These are phyloP conservation scores for Termitomyces sp. DNA, from an alignment of 768 basidiomycete genomes.

Conservation along the genomic window DNA sequence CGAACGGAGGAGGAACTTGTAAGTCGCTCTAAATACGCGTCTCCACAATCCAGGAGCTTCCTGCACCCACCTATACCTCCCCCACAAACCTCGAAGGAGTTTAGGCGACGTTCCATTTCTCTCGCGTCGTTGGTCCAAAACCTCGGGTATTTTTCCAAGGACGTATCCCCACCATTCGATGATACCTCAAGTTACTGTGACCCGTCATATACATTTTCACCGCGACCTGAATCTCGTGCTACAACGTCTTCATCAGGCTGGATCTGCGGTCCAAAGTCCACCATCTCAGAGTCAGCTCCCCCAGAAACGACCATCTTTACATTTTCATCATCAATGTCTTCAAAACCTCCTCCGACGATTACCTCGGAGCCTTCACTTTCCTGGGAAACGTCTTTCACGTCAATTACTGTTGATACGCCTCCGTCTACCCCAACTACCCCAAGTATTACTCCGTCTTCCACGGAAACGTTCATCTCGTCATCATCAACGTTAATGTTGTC, in stretches of 20 bases:
- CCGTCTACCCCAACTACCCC: background rate
- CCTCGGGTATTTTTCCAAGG: background rate
- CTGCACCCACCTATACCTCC: background rate
- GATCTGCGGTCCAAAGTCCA: background rate
- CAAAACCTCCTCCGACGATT: background rate
- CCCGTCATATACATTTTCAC: background rate
- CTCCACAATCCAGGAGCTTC: background rate
- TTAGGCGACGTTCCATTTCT: background rate
- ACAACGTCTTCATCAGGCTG: background rate
- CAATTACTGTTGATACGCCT: background rate
- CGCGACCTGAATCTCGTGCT: background rate
- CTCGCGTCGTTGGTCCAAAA: background rate
- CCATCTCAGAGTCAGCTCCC: background rate
- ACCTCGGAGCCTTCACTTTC: background rate
- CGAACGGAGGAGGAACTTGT: background rate
- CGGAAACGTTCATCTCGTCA: background rate
- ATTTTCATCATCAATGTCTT: background rate
- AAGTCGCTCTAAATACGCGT: background rate
- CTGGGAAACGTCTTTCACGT: background rate
- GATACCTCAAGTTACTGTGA: background rate
- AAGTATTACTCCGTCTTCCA: background rate
- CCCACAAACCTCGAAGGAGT: background rate
- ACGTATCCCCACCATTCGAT: background rate
- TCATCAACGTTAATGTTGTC: background rate
- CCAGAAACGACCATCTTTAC: background rate